phyloP scores from a whole-genome alignment of 2,329 filamentous ascomycete species.

The Apiospora saccharicola region DNA sequence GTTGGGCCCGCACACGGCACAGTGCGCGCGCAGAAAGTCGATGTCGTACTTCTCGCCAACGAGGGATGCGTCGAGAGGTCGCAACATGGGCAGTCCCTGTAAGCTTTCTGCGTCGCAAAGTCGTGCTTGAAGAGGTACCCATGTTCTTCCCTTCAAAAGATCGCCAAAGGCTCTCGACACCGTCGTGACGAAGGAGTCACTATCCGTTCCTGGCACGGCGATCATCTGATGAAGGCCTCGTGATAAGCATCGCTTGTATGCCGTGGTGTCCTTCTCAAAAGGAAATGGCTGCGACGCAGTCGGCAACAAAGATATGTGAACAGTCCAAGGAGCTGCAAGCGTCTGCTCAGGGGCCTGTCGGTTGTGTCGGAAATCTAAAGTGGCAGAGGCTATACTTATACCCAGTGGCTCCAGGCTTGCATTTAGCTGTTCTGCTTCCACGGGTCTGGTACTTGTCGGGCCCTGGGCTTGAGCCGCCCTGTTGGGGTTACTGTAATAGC shows the following conservation, averaged over 20 bases:
- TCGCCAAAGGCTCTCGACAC: conserved; percentile 58
- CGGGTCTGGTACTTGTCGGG: background rate
- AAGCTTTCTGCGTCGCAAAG: conserved; percentile 63
- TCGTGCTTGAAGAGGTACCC: conserved; percentile 66
- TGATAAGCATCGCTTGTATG: conserved; percentile 67
- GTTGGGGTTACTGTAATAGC: conserved; percentile 40
- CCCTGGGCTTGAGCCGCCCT: conserved; percentile 39
- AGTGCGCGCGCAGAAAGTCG: conserved; percentile 60
- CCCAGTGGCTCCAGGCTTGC: background rate
- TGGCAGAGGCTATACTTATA: background rate
- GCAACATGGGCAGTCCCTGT: conserved; percentile 65
- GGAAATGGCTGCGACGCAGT: conserved; percentile 62
- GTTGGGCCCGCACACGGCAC: conserved; percentile 61
- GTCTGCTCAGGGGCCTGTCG: background rate
- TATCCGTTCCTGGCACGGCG: conserved; percentile 57
- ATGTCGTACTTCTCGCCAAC: conserved; percentile 53
- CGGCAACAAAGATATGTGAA: conserved; percentile 66
- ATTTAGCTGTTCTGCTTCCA: background rate
- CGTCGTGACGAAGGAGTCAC: conserved; percentile 56
- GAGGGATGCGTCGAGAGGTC: conserved; percentile 56
- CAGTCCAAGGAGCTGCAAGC: conserved; percentile 54
- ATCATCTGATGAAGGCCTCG: conserved; percentile 66
- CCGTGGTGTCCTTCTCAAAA: conserved; percentile 67
- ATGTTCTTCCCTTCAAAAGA: conserved; percentile 57
- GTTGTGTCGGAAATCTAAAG: conserved; percentile 21